Evolutionary conservation across 306 rosid species (phyloP), one percentile per base, ranked within the genome.

Genomic region (Canavalia ensiformis): DNA sequence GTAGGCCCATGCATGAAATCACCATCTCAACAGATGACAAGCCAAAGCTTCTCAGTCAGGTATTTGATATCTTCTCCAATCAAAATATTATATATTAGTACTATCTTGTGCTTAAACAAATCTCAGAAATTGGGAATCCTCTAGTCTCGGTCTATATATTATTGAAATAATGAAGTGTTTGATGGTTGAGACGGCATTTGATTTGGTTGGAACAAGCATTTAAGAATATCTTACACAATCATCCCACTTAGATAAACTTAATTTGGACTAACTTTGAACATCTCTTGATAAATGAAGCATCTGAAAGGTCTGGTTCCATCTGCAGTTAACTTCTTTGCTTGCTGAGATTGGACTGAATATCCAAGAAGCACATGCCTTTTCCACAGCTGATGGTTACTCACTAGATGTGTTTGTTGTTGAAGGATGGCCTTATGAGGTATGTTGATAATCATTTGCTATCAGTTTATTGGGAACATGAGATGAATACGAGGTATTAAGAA

Each of bases 361-460:
- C 84, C 99, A 94, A 86, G 99, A 96, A 86, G 99, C 99, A 33
- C 99, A 92, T 92, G 99, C 94, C 69, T 96, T 96, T 88, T 96
- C 98, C 67, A 96, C 98, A 11, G 77, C 84, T 29, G 98, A 96
- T 74, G 98, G 99, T 73, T 96, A 84, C 89, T 94, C 99, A 62
- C 87, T 96, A 82, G 99, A 96, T 62, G 99, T 96, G 82, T 96
- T 96, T 91, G 99, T 96, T 75, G 98, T 96, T 74, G 99, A 94
- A 44, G 99, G 99, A 64, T 96, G 99, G 99, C 95, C 95, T 74
- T 87, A 90, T 54, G 98, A 96, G 97, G 99, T 96, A 90, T 34
- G 70, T 46, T 83, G 69, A 44, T 72, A 8, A 65, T 71, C 68
- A 71, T 47, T 66, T 72, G 39, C 66, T 47, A 63, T 82, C 65